These are phyloP conservation scores for Yamadazyma triangularis DNA, from an alignment of 1,139 yeast species.

Conservation along the genomic window DNA sequence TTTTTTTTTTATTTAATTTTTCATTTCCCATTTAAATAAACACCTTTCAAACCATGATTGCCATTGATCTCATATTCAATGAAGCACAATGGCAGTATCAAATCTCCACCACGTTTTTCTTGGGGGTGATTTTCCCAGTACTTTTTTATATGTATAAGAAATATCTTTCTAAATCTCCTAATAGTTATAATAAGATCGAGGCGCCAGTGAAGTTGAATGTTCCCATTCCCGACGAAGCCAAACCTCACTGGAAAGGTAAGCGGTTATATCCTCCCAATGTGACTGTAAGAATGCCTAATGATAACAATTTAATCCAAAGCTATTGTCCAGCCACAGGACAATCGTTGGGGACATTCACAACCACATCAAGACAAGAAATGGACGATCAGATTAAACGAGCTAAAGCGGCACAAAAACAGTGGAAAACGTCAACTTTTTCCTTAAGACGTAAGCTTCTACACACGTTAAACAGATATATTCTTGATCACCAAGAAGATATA, in stretches of 20 bases:
- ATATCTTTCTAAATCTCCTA: conserved; percentile 37
- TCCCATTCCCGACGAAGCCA: conserved; percentile 76
- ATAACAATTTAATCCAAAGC: conserved; percentile 68
- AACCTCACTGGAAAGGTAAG: conserved; percentile 90
- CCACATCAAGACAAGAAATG: conserved; percentile 63
- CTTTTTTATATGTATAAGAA: conserved; percentile 33
- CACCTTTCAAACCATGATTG: no score
- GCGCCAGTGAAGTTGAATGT: conserved; percentile 49
- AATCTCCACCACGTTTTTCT: conserved; percentile 43
- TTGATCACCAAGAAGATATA: conserved; percentile 78
- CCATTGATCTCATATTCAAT: conserved; percentile 38
- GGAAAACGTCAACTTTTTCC: conserved; percentile 55
- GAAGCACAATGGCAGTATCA: conserved; percentile 48
- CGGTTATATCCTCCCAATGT: conserved; percentile 58
- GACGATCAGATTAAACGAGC: conserved; percentile 59
- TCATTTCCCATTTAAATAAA: no score
- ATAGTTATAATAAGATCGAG: conserved; percentile 40
- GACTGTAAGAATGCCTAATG: conserved; percentile 48
- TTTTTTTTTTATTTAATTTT: no score
- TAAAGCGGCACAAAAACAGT: conserved; percentile 51
- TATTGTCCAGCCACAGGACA: conserved; percentile 97
- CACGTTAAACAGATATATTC: conserved; percentile 66
- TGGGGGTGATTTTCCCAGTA: conserved; percentile 38
- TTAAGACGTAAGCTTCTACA: conserved; percentile 66
- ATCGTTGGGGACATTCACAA: conserved; percentile 65